Conservation (phyloP, 1,284 basidiomycete species). For the Malassezia pachydermatis region DNA sequence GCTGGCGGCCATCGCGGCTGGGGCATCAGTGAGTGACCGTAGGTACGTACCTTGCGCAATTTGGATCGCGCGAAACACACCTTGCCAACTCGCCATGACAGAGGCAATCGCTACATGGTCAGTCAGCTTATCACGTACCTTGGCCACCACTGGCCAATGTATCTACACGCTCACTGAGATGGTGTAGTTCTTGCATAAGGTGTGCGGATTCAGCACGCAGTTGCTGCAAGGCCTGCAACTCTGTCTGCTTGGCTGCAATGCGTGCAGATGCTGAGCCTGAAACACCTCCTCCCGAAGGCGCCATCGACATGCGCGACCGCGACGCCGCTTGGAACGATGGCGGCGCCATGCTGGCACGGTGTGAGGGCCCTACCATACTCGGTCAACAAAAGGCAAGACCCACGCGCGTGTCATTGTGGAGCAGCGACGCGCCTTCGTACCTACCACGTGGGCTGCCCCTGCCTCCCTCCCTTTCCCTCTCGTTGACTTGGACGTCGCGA, state of each 20-base stretch:
- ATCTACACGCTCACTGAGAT: slow-evolving; percentile 34
- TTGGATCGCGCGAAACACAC: slow-evolving; percentile 44
- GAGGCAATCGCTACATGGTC: slow-evolving; percentile 31
- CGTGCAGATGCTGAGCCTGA: slow-evolving; percentile 10
- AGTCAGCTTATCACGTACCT: slow-evolving; percentile 21
- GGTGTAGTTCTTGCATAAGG: slow-evolving; percentile 37
- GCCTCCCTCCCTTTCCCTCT: not conserved
- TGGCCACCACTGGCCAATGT: slow-evolving; percentile 37
- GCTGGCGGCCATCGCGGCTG: not conserved
- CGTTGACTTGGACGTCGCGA: not conserved
- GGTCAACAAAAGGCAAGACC: not conserved
- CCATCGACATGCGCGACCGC: slow-evolving; percentile 16
- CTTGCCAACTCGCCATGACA: slow-evolving; percentile 41
- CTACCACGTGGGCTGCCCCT: not conserved
- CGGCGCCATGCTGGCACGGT: slow-evolving; percentile 15
- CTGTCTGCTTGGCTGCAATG: slow-evolving; percentile 36
- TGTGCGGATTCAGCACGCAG: slow-evolving; percentile 36
- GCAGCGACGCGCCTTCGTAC: not conserved
- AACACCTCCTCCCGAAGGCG: not conserved
- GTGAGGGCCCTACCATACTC: not conserved
- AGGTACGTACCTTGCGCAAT: slow-evolving; percentile 31
- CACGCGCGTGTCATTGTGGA: not conserved
- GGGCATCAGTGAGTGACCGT: not conserved
- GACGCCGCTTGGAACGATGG: not conserved
- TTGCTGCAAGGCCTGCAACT: slow-evolving; percentile 35